These are phyloP conservation scores for Medicago arabica DNA, from an alignment of 306 rosid genomes.

Conservation along the genomic window DNA sequence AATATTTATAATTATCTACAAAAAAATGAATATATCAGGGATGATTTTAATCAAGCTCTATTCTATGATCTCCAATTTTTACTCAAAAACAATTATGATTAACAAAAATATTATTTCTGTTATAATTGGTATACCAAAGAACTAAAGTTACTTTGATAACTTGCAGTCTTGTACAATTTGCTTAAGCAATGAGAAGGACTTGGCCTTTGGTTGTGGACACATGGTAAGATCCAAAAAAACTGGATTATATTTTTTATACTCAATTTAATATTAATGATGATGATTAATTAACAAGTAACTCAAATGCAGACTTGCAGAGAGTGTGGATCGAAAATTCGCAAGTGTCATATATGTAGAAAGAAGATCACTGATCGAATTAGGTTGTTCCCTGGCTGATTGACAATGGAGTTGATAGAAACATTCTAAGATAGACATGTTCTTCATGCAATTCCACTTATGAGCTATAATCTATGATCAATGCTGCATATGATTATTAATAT, in stretches of 20 bases:
- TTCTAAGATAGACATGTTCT: neutral
- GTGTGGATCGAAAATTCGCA: conserved; percentile 46
- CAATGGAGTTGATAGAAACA: neutral
- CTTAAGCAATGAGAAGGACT: conserved; percentile 42
- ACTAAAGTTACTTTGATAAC: conserved; percentile 5
- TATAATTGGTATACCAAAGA: neutral
- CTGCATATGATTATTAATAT: conserved; percentile 8
- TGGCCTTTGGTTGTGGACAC: conserved; percentile 54
- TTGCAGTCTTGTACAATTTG: conserved; percentile 48
- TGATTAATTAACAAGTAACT: conserved; percentile 12
- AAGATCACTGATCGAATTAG: conserved; percentile 28
- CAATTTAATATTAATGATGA: too few species aligned
- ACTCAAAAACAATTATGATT: neutral
- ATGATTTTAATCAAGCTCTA: neutral
- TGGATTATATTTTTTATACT: too few species aligned
- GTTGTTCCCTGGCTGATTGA: conserved; percentile 39
- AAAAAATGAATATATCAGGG: neutral
- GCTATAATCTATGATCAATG: neutral
- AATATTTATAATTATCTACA: neutral
- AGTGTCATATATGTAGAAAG: conserved; percentile 47
- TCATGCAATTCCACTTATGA: neutral
- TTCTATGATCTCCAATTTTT: too few species aligned
- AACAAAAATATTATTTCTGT: neutral
- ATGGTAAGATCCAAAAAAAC: conserved; percentile 38
- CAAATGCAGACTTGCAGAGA: conserved; percentile 47